phyloP scores from a whole-genome alignment of 208 protist genomes.

The Trypanosoma melophagium region DNA sequence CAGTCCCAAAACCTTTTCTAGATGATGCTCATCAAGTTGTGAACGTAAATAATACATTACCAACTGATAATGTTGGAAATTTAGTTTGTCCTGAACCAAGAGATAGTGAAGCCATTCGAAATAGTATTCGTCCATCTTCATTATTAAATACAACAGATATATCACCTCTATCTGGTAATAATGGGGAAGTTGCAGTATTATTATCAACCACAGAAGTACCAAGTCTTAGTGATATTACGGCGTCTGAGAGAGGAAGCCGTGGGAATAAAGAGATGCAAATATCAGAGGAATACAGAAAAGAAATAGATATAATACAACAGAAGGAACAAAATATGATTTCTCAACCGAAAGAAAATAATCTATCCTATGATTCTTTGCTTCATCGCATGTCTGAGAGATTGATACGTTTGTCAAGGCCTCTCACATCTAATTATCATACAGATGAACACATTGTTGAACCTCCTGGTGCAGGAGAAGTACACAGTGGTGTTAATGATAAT shows the following conservation, averaged over 20 bases:
- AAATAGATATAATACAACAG: not conserved
- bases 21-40: not conserved
- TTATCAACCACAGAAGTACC: conserved; percentile 1
- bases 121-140: not conserved
- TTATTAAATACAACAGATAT: conserved; percentile 12
- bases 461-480: too few species aligned
- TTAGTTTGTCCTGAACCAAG: not conserved
- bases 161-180: conserved; percentile 5
- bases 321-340: not conserved
- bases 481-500: not conserved
- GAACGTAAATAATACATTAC: not conserved
- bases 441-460: not conserved
- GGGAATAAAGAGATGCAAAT: not conserved
- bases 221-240: conserved; percentile 20
- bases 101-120: not conserved
- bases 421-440: not conserved
- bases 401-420: too few species aligned
- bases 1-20: not conserved
- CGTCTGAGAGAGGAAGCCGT: conserved; percentile 13
- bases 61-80: not conserved
- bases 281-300: not conserved
- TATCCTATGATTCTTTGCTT: not conserved
- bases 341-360: not conserved
- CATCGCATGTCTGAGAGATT: too few species aligned
- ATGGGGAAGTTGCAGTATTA: not conserved